Base-by-base conservation (phyloP, 106 monocot genomes). In the Hemerocallis citrina region DNA sequence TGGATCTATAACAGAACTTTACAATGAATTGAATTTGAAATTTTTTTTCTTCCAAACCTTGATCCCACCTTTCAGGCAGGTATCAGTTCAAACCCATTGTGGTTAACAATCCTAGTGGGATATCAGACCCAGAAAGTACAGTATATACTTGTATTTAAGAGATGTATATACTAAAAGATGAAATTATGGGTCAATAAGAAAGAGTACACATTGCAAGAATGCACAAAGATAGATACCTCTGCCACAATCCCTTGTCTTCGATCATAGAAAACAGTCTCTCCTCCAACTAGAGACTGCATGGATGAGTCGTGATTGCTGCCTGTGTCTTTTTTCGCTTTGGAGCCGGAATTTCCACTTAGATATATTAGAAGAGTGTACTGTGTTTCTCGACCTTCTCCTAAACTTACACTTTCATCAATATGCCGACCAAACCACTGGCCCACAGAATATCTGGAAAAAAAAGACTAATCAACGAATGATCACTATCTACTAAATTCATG, bases 211-310 rank as follows among this genome's bases (percentile, higher is more conserved):
- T 22, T 55, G 13, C 30, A 31, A 32, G n/a, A 33, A n/a, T 34
- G 2, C 17, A 38, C 8, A 58, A 22, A 29, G 19, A 47, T 20
- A 20, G 19, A 68, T 75, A 95, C 90, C 84, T 96, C 81, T 30
- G 90, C 78, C 2, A 91, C 90, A 61, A 84, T 43, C 43, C 75
- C 62, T 63, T 69, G 55, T 49, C 74, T 73, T 16, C 86, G 61
- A 72, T 91, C 86, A 66, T 91, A 96, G 68, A 96, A 96, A 7
- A 96, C 90, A 1, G 96, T 91, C 74, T 96, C 90, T 35, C 96
- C 90, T 23, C 90, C 96, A 50, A 65, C 75, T 51, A 89, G 75
- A 45, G 79, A 63, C 33, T 72, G 74, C 12, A 61, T 38, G 16
- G 59, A 70, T 42, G 71, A 50, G 36, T 75, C 84, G 22, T 68